Evolutionary conservation across 2,329 filamentous ascomycete species (phyloP), one percentile per base, ranked within the genome.

Genomic region (Nemania sp.): DNA sequence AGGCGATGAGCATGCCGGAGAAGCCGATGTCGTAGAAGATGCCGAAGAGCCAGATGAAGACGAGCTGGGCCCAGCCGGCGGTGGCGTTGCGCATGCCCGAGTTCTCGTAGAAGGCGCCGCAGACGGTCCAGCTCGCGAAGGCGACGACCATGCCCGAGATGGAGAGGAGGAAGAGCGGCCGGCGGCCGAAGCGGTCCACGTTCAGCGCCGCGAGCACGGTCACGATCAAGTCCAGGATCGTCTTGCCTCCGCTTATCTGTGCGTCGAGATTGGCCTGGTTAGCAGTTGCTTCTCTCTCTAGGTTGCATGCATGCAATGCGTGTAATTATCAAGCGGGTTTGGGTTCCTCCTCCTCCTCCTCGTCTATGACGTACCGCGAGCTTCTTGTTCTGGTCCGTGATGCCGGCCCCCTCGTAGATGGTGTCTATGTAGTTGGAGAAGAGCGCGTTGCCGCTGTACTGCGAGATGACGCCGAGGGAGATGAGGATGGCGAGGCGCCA

Each of bases 381-480:
- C 74, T 86, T 85, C 73, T 81, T 79, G 69, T 81, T 80, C 70
- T 84, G 78, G 47, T 80, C 76, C 1, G 68, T 82, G 69, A 89
- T 87, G 46, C 86, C 87, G 51, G 86, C 85, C 50, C 81, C 82
- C 42, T 80, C 76, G 74, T 88, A 88, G 65, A 90, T 81, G 58
- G 81, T 78, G 60, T 86, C 83, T 68, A 87, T 85, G 72, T 89
- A 89, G 75, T 89, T 89, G 64, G 81, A 86, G 69, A 90, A 85
- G 1, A 90, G 75, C 17, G 84, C 86, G 69, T 89, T 90, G 46
- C 87, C 87, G 54, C 82, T 86, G 75, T 87, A 89, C 73, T 90
- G 87, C 1, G 85, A 88, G 69, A 89, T 87, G 66, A 89, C 75
- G 68, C 86, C 87, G 17, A 90, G 79, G 0, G 84, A 87, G 43